Evolutionary conservation across 164 flowering plant species (phyloP), one percentile per base, ranked within the genome.

Genomic region (Tetracentron sinense): DNA sequence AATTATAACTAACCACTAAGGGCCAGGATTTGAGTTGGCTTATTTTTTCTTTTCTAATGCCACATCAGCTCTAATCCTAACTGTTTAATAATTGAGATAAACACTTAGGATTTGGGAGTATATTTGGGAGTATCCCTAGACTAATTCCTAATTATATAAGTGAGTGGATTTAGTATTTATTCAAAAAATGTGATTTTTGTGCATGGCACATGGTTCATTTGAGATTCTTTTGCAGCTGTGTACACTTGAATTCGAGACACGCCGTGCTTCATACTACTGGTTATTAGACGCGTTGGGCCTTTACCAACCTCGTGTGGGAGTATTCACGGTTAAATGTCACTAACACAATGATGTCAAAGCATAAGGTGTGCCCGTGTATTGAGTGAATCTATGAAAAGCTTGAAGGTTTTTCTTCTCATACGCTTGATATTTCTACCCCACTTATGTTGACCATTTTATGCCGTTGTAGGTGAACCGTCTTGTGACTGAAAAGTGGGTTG

Each of bases 201-300:
- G 55, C 51, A 23, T 44, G 48, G 20, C 7, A 2, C 23, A 14
- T 62, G 17, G 44, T 55, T 20, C n/a, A 26, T 47, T 38, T 20
- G 21, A 6, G 21, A 54, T 30, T 64, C 10, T 52, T 48, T 19
- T 78, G 78, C 86, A 94, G 99, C 81, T 95, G 15, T 95, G 99
- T 56, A 88, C 99, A 7, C 87, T 95, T 48, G 99, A 95, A 66
- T 95, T 95, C 75, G 99, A 95, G 84, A 92, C 99, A 54, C 92
- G 99, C 1, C 94, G 97, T 59, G 97, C 97, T 57, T 95, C 99
- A 20, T 95, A 95, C 76, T 95, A 88, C 73, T 95, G 99, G 99
- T 75, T 95, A 56, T 68, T 95, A 52, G 85, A 95, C 72, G 83
- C 82, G 22, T 69, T 95, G 58, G 86, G 74, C 69, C 88, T 92